Conservation (phyloP, 106 monocot species). For the Alisma plantagoaquatica region DNA sequence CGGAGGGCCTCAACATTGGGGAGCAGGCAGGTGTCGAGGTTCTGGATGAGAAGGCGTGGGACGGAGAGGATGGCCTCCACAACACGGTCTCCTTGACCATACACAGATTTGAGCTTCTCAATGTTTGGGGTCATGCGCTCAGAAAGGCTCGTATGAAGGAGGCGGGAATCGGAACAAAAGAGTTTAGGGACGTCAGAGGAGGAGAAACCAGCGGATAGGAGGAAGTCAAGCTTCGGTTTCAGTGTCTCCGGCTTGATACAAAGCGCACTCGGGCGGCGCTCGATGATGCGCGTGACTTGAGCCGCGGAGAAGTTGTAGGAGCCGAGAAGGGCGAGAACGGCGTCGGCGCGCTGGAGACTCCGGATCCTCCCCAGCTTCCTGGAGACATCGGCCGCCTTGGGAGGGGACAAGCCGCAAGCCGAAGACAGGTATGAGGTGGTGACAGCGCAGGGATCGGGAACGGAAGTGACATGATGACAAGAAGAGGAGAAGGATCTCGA, state of each 20-base stretch:
- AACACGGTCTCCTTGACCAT: background rate
- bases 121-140: too few species aligned
- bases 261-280: constrained; percentile 5
- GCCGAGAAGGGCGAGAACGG: constrained; percentile 14
- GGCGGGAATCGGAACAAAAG: too few species aligned
- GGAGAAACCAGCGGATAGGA: constrained; percentile 19
- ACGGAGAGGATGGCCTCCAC: constrained; percentile 8
- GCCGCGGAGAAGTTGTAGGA: constrained; percentile 1
- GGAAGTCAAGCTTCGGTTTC: constrained; percentile 6
- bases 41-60: background rate
- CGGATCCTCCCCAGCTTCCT: constrained; percentile 3
- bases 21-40: constrained; percentile 1
- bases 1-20: constrained; percentile 3
- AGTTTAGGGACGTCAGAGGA: background rate
- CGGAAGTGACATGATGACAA: too few species aligned
- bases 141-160: too few species aligned
- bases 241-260: constrained; percentile 16
- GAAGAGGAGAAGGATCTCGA: too few species aligned
- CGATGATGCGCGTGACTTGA: constrained; percentile 12
- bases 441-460: too few species aligned
- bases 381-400: constrained; percentile 10
- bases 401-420: constrained; percentile 14
- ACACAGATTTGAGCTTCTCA: too few species aligned
- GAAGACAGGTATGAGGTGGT: constrained; percentile 22
- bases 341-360: background rate